Percentiles rank a stretch among this genome's conserved stretches.
Conservation (phyloP, 306 rosid genomes). For the cucumber (Cucumis sativus) region Cucumber_9930_V3 NC_026658.2:7044501-7045000, state of each 20-base stretch:
- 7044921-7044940: conserved; percentile 90
- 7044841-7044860: conserved; percentile 82
- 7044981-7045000: conserved; percentile 83
- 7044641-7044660: conserved; percentile 1
- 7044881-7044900: conserved; percentile 84
- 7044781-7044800: conserved; percentile 51
- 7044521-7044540: not conserved
- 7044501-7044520: not conserved
- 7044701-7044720: not conserved
- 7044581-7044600: not conserved
- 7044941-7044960: conserved; percentile 90
- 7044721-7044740: not conserved
- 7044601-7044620: not conserved
- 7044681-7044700: not conserved
- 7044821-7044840: conserved; percentile 85
- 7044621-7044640: not conserved
- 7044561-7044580: not conserved
- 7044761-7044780: not conserved
- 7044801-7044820: conserved; percentile 98
- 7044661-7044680: not conserved
- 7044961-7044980: conserved; percentile 92
- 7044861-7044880: conserved; percentile 88
- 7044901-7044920: conserved; percentile 76
- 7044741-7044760: not conserved
- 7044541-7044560: not conserved